Base-by-base conservation (phyloP, 1,139 yeast genomes). In the Yamadazyma jaroonii region DNA sequence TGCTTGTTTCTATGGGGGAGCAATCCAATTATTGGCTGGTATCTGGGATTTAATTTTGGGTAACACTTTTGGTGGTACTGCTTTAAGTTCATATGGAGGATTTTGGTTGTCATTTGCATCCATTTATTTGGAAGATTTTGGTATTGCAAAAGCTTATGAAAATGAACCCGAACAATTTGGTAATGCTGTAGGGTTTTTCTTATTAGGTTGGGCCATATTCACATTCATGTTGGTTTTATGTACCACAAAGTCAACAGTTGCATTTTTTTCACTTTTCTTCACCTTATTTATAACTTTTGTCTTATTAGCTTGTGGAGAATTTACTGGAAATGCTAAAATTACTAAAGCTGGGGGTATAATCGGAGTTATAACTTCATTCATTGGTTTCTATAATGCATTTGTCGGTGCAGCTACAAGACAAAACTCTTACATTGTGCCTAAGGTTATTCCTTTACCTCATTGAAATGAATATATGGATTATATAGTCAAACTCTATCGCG, bases 71-170 rank as follows among this genome's bases (percentile, higher is more conserved):
- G 74, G 68, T 44, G 66, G 58, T 28, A 63, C 68, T 23, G 73
- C 72, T 3, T 67, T 70, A 46, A 52, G 64, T 3, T 60, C 68
- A 3, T 70, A 64, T 44, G 75, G 75, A 4, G 62, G 65, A 3
- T 71, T 69, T 49, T 71, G 75, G 75, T 49, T 67, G 32, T 46
- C 66, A 11, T 69, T 50, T 39, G 67, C 68, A 10, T 67, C 73
- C 8, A 61, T 70, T 36, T 47, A 53, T 32, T 43, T 68, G 27
- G 48, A 51, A 14, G 43, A 53, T 29, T 61, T 61, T 52, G 89
- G 90, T 25, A 82, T 89, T 39, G 65, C 61, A 13, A 65, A 66
- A 1, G 81, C 89, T 2, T 81, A 76, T 49, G 75, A 64, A 20
- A 67, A 59, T 6, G 67, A 69, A 35, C 59, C 50, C 6, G 54